These are phyloP conservation scores for Colletotrichum simmondsii DNA, from an alignment of 2,329 filamentous ascomycete genomes.

Conservation along the genomic window DNA sequence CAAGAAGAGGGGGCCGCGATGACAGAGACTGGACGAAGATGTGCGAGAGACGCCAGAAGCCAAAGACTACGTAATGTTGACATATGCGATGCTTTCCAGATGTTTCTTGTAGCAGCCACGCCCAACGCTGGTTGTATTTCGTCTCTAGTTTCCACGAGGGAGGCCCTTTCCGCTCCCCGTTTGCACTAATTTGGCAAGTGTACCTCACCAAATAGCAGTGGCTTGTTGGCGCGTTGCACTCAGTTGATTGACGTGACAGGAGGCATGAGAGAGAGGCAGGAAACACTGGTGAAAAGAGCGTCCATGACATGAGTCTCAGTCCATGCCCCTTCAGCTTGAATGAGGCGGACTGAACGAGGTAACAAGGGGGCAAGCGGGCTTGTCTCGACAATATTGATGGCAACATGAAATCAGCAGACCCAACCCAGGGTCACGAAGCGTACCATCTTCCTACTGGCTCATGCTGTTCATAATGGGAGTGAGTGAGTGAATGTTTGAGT, in stretches of 20 bases:
- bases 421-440: neutral
- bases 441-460: neutral
- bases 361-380: slow-evolving; percentile 4
- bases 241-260: neutral
- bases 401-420: neutral
- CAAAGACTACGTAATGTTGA: neutral
- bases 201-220: neutral
- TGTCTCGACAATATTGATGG: neutral
- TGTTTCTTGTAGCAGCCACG: neutral
- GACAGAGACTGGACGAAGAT: neutral
- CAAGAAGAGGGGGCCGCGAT: neutral
- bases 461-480: neutral
- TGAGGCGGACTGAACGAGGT: neutral
- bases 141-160: neutral
- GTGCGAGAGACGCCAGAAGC: neutral
- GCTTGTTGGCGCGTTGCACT: neutral
- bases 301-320: neutral
- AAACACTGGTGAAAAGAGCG: neutral
- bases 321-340: neutral
- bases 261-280: neutral
- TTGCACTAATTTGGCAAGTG: neutral
- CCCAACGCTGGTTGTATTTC: neutral
- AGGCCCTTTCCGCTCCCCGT: neutral
- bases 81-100: neutral
- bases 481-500: neutral